Base-by-base conservation (phyloP, 2,329 filamentous ascomycete genomes). In the Thelonectria blattea region DNA sequence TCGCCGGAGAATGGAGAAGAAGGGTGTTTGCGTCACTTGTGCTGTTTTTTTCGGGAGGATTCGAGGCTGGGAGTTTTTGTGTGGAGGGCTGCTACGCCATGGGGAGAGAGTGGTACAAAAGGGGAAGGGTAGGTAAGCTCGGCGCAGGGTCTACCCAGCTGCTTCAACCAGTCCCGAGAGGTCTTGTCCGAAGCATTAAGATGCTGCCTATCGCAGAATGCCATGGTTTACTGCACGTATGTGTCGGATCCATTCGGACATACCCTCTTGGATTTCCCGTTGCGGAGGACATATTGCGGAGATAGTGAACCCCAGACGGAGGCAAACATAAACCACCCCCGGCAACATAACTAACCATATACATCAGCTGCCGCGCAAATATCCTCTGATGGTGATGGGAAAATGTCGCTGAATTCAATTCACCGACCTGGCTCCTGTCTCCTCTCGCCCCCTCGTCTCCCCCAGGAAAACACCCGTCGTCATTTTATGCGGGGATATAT, bases 401-500 rank as follows among this genome's bases (percentile, higher is more conserved):
- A 39, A 32, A 30, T 12, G 34, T 52, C 58, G 58, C 48, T 52
- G 52, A 60, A 60, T 56, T 60, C 50, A 60, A 52, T 52, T 56
- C 49, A 14, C 58, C 52, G 52, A 9, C 37, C 24, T 27, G 27
- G 27, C 5, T 27, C 15, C 20, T 17, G 17, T 10, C 22, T 50
- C 48, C 39, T 50, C 17, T 32, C 22, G 20, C 45, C 37, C 43
- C 24, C 37, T 43, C 17, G 22, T 24, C 14, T 24, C 24, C 45
- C 52, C 49, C 22, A 63, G 63, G 37, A 65, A 47, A 49, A 46
- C 51, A 52, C 54, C 47, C 39, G 34, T 50, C 51, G 46, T 56
- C 63, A 62, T 48, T 55, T 53, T 61, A 58, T 59, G 59, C 39
- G 60, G 37, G 47, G n/a, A 43, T 45, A 58, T 46, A 45, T 65